Base-by-base conservation (phyloP, 2,329 filamentous ascomycete genomes). In the Fusarium sulawesiense region DNA sequence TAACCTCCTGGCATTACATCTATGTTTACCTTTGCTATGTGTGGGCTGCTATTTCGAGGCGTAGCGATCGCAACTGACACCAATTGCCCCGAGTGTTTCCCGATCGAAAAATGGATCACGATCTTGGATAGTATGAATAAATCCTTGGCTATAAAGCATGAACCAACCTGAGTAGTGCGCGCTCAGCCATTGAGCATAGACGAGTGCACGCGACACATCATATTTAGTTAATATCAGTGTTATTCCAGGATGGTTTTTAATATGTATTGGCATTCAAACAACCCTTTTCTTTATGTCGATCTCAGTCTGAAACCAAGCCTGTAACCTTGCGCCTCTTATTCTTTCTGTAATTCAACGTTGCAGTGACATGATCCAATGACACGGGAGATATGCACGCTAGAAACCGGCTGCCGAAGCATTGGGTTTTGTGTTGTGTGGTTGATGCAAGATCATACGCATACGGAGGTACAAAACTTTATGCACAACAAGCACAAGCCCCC, bases 341-440 rank as follows among this genome's bases (percentile, higher is more conserved):
- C 34, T 41, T 18, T 51, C 23, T 49, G 30, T 25, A 27, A 48
- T 57, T 20, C 30, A 64, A 51, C 46, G 53, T 60, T 37, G 23
- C 18, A 48, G 51, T 25, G 18, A 41, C 14, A 42, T 25, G 46
- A 51, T 42, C 60, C 60, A 65, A 65, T 65, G 32, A 42, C 20
- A 18, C n/a, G 5, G 5, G n/a, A 32, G 20, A 32, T 27, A 20
- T 64, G 29, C 21, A 51, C 23, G 45, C 60, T 65, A 50, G 53
- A 60, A 51, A 49, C 41, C 50, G 32, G 32, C 23, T 50, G 53
- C 46, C 34, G 53, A 59, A 60, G 46, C 45, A 50, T 51, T 46
- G 27, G 30, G 60, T 60, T 65, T 65, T 41, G 46, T 60, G 60
- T 41, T 27, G 40, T 23, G 34, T 14, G 40, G 16, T 42, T 5